Percentiles rank a stretch among this genome's conserved stretches.
Conservation (phyloP, 192 early-diverging fungal species). For the Rhizophlyctis rosea region DNA sequence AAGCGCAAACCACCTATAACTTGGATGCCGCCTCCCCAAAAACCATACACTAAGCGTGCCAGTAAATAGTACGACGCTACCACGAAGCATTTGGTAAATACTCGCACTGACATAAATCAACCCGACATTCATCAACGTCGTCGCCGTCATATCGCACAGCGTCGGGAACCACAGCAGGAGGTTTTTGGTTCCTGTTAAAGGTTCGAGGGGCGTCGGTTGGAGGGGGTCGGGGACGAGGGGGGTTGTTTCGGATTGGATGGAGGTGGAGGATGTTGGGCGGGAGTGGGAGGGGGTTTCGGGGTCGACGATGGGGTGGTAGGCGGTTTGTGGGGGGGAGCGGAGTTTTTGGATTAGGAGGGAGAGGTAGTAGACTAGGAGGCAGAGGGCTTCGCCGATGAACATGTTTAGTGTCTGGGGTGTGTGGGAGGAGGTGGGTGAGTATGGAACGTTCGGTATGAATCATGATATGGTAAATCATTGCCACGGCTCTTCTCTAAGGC, state of each 20-base stretch:
- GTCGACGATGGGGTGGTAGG: not conserved
- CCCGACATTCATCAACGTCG: constrained; percentile 96
- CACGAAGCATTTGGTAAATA: constrained; percentile 95
- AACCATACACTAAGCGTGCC: constrained; percentile 86
- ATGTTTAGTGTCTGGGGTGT: constrained; percentile 91
- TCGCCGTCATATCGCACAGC: constrained; percentile 74
- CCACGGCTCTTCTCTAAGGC: no score
- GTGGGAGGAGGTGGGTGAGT: no score
- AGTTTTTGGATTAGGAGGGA: constrained; percentile 27
- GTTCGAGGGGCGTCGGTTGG: constrained; percentile 18
- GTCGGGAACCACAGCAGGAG: constrained; percentile 76
- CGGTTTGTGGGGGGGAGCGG: not conserved
- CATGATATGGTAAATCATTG: no score
- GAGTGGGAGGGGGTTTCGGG: not conserved
- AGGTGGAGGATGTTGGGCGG: not conserved
- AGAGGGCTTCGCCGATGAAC: constrained; percentile 90
- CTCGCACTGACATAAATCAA: constrained; percentile 85
- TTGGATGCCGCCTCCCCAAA: constrained; percentile 69
- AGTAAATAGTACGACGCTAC: constrained; percentile 93
- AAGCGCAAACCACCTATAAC: constrained; percentile 82
- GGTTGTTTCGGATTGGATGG: constrained; percentile 2
- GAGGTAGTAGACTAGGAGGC: constrained; percentile 68
- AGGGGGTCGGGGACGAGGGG: not conserved
- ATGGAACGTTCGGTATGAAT: no score
- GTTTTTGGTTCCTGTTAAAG: constrained; percentile 53